Percentiles rank a stretch among this genome's conserved stretches.
phyloP scores from a whole-genome alignment of 2,329 filamentous ascomycete genomes.

The Scleromitrula shiraiana region DNA sequence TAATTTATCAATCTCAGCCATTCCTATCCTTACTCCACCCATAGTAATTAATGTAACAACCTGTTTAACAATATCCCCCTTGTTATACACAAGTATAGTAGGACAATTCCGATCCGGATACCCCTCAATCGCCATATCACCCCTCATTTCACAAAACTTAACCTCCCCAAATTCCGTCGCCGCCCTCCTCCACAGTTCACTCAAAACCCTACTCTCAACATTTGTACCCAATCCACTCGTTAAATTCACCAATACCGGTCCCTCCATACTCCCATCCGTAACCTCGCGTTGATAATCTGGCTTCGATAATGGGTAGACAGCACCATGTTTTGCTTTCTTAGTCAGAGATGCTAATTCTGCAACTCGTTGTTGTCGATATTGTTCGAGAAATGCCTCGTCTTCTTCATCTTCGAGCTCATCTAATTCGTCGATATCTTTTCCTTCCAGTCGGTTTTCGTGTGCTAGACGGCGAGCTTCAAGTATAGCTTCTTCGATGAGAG shows the following conservation, averaged over 20 bases:
- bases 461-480: slow-evolving; percentile 73
- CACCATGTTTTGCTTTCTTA: slow-evolving; percentile 73
- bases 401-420: slow-evolving; percentile 92
- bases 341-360: slow-evolving; percentile 69
- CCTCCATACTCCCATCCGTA: slow-evolving; percentile 75
- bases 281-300: slow-evolving; percentile 88
- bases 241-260: slow-evolving; percentile 67
- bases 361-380: slow-evolving; percentile 82
- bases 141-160: slow-evolving; percentile 96
- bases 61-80: slow-evolving; percentile 87
- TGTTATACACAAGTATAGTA: slow-evolving; percentile 85
- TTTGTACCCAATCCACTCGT: slow-evolving; percentile 73
- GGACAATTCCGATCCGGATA: slow-evolving; percentile 95
- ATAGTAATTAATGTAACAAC: slow-evolving; percentile 81
- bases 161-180: slow-evolving; percentile 83
- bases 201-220: slow-evolving; percentile 73
- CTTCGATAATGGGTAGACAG: slow-evolving; percentile 89
- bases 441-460: slow-evolving; percentile 86
- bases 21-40: slow-evolving; percentile 60
- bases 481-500: slow-evolving; percentile 92
- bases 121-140: slow-evolving; percentile 87
- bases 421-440: slow-evolving; percentile 89
- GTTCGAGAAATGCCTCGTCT: slow-evolving; percentile 83
- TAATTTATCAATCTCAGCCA: slow-evolving; percentile 71
- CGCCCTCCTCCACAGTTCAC: slow-evolving; percentile 77